Evolutionary conservation across 2,329 filamentous ascomycete species (phyloP).

Genomic region (Fusarium fujikuroi): DNA sequence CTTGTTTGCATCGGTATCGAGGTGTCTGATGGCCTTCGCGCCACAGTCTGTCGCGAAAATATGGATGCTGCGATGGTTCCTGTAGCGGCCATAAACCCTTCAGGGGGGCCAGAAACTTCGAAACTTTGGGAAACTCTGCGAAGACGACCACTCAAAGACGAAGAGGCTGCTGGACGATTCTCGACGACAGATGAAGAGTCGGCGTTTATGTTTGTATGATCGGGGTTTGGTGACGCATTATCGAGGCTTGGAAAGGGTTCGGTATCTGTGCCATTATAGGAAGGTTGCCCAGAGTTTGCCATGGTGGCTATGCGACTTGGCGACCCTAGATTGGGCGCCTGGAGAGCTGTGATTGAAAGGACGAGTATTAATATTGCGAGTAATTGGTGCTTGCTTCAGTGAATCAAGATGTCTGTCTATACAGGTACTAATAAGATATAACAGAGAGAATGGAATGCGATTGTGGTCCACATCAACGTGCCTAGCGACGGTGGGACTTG

Average conservation of each 20-base stretch:
- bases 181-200: conserved; percentile 13
- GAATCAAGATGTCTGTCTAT: neutral
- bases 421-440: neutral
- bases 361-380: conserved; percentile 1
- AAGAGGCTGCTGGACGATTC: conserved; percentile 46
- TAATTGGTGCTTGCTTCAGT: neutral
- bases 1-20: conserved; percentile 30
- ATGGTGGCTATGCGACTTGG: conserved; percentile 28
- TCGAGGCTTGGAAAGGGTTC: conserved; percentile 45
- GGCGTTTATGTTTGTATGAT: conserved; percentile 8
- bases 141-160: conserved; percentile 48
- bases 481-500: conserved; percentile 27
- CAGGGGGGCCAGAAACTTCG: conserved; percentile 58
- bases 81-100: conserved; percentile 60
- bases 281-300: conserved; percentile 26
- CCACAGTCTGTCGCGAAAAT: conserved; percentile 39
- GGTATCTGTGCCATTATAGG: conserved; percentile 30
- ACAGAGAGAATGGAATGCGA: conserved; percentile 13
- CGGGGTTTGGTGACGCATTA: conserved; percentile 33
- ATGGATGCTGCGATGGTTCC: conserved; percentile 58
- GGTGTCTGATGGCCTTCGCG: conserved; percentile 29
- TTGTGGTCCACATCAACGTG: conserved; percentile 23
- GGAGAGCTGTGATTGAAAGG: neutral
- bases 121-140: conserved; percentile 53
- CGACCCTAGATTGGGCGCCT: neutral